phyloP scores from a whole-genome alignment of 495 filamentous ascomycete species.

The Hypoxylon rickii region DNA sequence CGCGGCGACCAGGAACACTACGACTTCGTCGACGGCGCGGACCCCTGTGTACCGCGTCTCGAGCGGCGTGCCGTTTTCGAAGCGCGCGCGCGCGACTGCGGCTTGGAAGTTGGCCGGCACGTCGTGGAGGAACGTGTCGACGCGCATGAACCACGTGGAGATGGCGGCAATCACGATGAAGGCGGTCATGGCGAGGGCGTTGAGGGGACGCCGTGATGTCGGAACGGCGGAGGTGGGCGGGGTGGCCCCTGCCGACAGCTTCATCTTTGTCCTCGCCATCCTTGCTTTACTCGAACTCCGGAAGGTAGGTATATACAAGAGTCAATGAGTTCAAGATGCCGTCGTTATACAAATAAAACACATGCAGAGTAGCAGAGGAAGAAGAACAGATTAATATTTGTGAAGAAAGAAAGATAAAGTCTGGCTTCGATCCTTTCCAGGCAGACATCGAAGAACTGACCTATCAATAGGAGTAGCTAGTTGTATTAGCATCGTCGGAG shows the following conservation, averaged over 20 bases:
- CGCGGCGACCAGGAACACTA: slow-evolving; percentile 28
- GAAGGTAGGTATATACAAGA: too few relatives aligned
- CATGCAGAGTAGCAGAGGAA: too few relatives aligned
- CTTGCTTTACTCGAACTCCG: too few relatives aligned
- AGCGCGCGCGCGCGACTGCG: slow-evolving; percentile 10
- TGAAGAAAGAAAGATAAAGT: too few relatives aligned
- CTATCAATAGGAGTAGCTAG: too few relatives aligned
- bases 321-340: too few relatives aligned
- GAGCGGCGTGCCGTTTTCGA: slow-evolving; percentile 30
- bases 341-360: too few relatives aligned
- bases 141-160: slow-evolving; percentile 31
- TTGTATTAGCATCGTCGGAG: too few relatives aligned
- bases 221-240: slow-evolving; percentile 2
- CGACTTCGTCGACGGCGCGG: slow-evolving; percentile 19
- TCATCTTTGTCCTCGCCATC: slow-evolving; percentile 28
- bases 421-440: too few relatives aligned
- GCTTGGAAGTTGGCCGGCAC: slow-evolving; percentile 23
- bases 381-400: too few relatives aligned
- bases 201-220: slow-evolving; percentile 24
- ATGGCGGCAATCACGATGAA: slow-evolving; percentile 14
- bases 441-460: too few relatives aligned
- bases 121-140: slow-evolving; percentile 20
- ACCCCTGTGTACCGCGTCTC: slow-evolving; percentile 34
- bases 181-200: slow-evolving; percentile 21
- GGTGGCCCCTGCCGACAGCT: too few relatives aligned